Evolutionary conservation across 1,284 basidiomycete species (phyloP).

Genomic region (Phylloboletellus chloephorus): DNA sequence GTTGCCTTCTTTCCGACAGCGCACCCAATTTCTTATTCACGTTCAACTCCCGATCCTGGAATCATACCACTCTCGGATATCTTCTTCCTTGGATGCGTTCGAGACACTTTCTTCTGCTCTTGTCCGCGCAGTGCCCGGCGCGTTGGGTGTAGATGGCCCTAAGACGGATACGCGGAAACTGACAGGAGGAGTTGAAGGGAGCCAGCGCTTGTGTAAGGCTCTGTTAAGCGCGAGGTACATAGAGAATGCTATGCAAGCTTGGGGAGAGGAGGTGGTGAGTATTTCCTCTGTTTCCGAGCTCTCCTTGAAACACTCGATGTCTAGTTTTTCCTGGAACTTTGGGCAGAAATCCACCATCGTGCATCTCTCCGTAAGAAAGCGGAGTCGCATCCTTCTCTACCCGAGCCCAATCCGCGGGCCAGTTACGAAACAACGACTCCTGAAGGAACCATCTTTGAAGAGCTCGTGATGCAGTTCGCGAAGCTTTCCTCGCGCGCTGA

Average conservation of each 20-base stretch:
- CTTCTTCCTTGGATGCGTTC: slow-evolving; percentile 86
- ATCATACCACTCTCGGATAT: slow-evolving; percentile 72
- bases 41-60: slow-evolving; percentile 85
- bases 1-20: slow-evolving; percentile 73
- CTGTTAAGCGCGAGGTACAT: slow-evolving; percentile 74
- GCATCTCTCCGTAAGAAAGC: slow-evolving; percentile 50
- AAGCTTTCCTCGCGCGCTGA: slow-evolving; percentile 68
- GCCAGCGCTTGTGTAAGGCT: slow-evolving; percentile 78
- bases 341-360: slow-evolving; percentile 66
- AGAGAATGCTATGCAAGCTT: slow-evolving; percentile 58
- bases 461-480: slow-evolving; percentile 59
- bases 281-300: not conserved
- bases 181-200: slow-evolving; percentile 75
- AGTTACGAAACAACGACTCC: slow-evolving; percentile 26
- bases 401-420: slow-evolving; percentile 33
- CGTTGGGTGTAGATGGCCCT: slow-evolving; percentile 54
- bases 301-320: slow-evolving; percentile 1
- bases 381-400: slow-evolving; percentile 45
- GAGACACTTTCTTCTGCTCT: slow-evolving; percentile 86
- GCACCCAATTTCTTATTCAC: slow-evolving; percentile 75
- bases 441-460: slow-evolving; percentile 71
- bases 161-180: slow-evolving; percentile 55
- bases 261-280: slow-evolving; percentile 84
- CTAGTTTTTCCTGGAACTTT: slow-evolving; percentile 87
- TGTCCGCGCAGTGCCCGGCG: slow-evolving; percentile 87